Evolutionary conservation across 1,139 yeast genomes (phyloP), one percentile per base, ranked within the genome.

Genomic region (Blastobotrys elegans): DNA sequence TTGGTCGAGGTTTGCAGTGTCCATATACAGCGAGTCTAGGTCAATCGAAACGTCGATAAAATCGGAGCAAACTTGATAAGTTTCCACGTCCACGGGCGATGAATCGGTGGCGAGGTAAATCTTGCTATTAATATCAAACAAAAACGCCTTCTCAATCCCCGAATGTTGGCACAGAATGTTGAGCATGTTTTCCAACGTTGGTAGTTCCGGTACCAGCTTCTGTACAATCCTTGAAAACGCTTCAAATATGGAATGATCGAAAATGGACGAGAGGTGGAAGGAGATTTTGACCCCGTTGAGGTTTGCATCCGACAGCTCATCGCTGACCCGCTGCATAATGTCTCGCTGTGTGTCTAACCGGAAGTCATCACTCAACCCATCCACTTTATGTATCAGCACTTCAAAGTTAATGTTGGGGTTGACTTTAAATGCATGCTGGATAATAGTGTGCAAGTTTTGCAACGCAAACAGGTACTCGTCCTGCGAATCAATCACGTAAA

Each of bases 61-160:
- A 61, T 92, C 98, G 0, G 97, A 95, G 66, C 98, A 92, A 2
- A 90, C 95, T 65, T 92, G 97, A 64, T 92, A 92, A 0, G 95
- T 86, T 60, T 89, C 96, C 27, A 89, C 86, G 66, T 92, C 97
- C 29, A 90, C 96, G 0, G 97, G 97, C 2, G 92, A 82, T 0
- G 96, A 85, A 65, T 92, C 98, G 0, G 97, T 92, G 2, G 97
- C 97, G 40, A 92, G 90, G 63, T 92, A 92, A 27, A 92, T 86
- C 66, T 92, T 92, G n/a, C 96, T 84, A 61, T 86, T 86, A 32
- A 90, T 81, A 63, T 92, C 98, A 61, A 94, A 90, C 51, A 92
- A 66, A 59, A 90, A 92, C 32, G 94, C 94, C 68, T 92, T 92
- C 58, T 92, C 98, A 55, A 92, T 84, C 32, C 86, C 85, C 10